Evolutionary conservation across 1,139 yeast genomes (phyloP), one percentile per base, ranked within the genome.

Genomic region (Pichia sp.): DNA sequence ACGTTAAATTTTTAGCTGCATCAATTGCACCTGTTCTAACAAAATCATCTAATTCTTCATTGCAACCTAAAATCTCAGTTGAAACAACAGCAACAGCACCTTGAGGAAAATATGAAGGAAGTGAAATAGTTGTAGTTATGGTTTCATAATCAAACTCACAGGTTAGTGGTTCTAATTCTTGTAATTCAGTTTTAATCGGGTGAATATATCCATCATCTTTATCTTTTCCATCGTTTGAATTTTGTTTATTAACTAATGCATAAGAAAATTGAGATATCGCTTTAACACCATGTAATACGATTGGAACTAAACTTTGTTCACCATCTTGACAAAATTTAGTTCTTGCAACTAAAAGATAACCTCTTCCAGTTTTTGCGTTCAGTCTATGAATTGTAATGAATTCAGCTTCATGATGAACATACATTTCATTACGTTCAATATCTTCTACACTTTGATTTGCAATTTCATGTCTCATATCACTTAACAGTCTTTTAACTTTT

Each of bases 361-460:
- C 98, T 52, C 78, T 76, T 1, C 97, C 97, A 7, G 89, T 82
- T 55, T 80, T 75, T 0, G 95, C 83, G 62, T 88, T 87, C 45
- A 83, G 78, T 56, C 97, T 74, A 66, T 90, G 97, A 48, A 90
- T 83, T 1, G 97, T 90, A 53, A 92, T 87, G 64, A 77, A 92
- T 65, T 89, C 96, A 9, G 86, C 96, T 56, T 88, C 96, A 61
- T 87, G 96, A 61, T 92, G 97, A 44, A 92, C 87, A 64, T 87
- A 92, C 84, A 86, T 88, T 67, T 92, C 97, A 57, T 86, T 88
- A 56, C 86, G 89, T 53, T 81, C 81, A 43, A 73, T 67, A 52
- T 76, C 77, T 46, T 83, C 88, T 45, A 70, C 68, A 65, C 85
- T 79, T 57, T 85, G 83, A 39, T 69, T 68, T 32, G 94, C 88